Base-by-base conservation (phyloP, 1,139 yeast species). In the Sugiyamaella sp. region DNA sequence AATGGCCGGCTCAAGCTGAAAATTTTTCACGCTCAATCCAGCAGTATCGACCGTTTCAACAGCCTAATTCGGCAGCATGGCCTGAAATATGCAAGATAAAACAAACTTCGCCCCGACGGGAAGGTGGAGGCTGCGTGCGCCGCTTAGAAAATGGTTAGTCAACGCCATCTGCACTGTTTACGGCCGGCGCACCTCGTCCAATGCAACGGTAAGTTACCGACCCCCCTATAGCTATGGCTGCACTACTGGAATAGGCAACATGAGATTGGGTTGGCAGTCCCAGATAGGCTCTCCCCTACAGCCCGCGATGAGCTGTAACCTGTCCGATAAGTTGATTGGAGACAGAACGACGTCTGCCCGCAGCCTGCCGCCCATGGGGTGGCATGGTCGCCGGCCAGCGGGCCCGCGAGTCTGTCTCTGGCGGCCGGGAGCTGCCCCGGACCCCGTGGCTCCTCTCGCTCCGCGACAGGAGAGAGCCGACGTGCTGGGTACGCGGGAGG, bases 41-140 rank as follows among this genome's bases (percentile, higher is more conserved):
- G 20, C 10, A 20, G 42, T 39, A 39, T 39, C 42, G 42, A 12
- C 42, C 42, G 42, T 19, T 39, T 39, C 24, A 39, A 39, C 21
- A 12, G n/a, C 42, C 27, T 16, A 39, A 39, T 39, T 20, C 27
- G 22, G 42, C 10, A 8, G 8, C 27, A 21, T 39, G 25, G 42
- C 14, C 14, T 29, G 35, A 29, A 29, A 29, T 20, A 39, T 39
- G 42, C 27, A 12, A 19, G 42, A 39, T 39, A 39, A 20, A 39
- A 20, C 27, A 39, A 20, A 39, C 21, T 19, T 39, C 5, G 42
- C 42, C 14, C 16, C 22, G 21, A 20, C n/a, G 10, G 42, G 42
- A 17, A 39, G 42, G 42, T 21, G 9, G 42, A 20, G 21, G 42
- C 42, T 20, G 42, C 21, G 10, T 19, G 22, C 29, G 10, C n/a